Conservation (phyloP, 1,139 yeast genomes). For the Pichia terricola region DNA sequence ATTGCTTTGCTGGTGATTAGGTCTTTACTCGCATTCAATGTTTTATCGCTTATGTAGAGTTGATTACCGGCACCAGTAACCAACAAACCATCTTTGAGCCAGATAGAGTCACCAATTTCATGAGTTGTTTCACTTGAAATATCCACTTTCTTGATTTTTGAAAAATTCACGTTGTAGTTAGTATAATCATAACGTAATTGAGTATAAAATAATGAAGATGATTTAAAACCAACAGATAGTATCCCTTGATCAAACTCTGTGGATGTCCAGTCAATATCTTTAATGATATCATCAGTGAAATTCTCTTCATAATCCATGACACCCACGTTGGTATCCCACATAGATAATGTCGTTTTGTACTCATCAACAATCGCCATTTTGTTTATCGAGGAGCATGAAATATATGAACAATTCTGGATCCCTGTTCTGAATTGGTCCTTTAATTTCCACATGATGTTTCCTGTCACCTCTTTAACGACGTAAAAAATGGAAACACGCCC, state of each 20-base stretch:
- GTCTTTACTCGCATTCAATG: slow-evolving; percentile 47
- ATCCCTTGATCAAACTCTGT: slow-evolving; percentile 63
- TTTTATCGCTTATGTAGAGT: slow-evolving; percentile 69
- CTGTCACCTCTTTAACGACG: slow-evolving; percentile 8
- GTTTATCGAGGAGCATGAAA: slow-evolving; percentile 67
- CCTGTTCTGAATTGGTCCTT: slow-evolving; percentile 47
- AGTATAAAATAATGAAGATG: slow-evolving; percentile 58
- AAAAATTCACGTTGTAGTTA: slow-evolving; percentile 66
- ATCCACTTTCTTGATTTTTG: slow-evolving; percentile 65
- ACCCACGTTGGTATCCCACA: slow-evolving; percentile 70
- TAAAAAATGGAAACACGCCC: slow-evolving; percentile 48
- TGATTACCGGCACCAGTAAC: slow-evolving; percentile 89
- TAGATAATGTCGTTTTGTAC: slow-evolving; percentile 39
- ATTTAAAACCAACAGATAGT: slow-evolving; percentile 66
- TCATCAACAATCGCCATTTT: slow-evolving; percentile 65
- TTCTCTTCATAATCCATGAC: slow-evolving; percentile 56
- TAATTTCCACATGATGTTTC: slow-evolving; percentile 39
- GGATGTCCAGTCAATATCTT: slow-evolving; percentile 77
- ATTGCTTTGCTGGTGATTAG: slow-evolving; percentile 35
- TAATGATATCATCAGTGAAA: slow-evolving; percentile 26
- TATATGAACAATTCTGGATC: slow-evolving; percentile 38
- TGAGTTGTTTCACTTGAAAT: slow-evolving; percentile 67
- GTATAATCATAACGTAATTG: slow-evolving; percentile 87
- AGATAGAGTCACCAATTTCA: slow-evolving; percentile 76
- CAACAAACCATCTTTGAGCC: slow-evolving; percentile 72